Evolutionary conservation across 176 grass and related monocot species (phyloP), one percentile per base, ranked within the genome.

Genomic region (Phragmites australis): DNA sequence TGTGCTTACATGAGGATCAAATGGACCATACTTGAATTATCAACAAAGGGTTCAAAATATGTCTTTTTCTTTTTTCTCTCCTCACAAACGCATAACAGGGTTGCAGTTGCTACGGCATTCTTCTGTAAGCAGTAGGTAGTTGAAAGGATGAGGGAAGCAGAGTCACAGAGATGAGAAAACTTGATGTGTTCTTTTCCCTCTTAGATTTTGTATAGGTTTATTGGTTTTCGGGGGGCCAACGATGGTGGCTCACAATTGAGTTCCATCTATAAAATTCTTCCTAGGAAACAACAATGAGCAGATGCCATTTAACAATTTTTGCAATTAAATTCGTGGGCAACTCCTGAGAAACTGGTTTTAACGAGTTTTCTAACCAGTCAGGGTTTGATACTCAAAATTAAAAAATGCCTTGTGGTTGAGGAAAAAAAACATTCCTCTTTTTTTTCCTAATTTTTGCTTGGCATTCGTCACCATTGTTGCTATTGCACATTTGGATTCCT

Each of bases 211-310:
- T 83, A 55, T 19, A 84, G 54, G 22, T 64, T 70, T 34, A 30
- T 9, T 57, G 19, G 39, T 48, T 49, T 81, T 42, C 25, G 3
- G 6, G 41, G 15, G 6, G 52, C 13, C 34, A 23, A 57, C 19
- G 9, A 17, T 54, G 77, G 46, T 68, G 62, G n/a, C 32, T 43
- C 62, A 3, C 31, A 80, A 68, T 80, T 54, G 77, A 80, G 77
- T 34, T 54, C 48, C 47, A 54, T 29, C n/a, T 80, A 5, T 42
- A 6, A 16, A 51, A 52, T 34, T 52, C 44, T 50, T 65, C 29
- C 4, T 23, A 0, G 48, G 22, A 74, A 54, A 56, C 19, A 11
- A 8, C 69, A 77, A 14, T 62, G 42, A 32, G 12, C 18, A 49
- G 21, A 6, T 37, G 3, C 19, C 19, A 23, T 59, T 14, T 45